Evolutionary conservation across 345 rosid genomes (phyloP).

Genomic region (Streptanthus diversifolius): DNA sequence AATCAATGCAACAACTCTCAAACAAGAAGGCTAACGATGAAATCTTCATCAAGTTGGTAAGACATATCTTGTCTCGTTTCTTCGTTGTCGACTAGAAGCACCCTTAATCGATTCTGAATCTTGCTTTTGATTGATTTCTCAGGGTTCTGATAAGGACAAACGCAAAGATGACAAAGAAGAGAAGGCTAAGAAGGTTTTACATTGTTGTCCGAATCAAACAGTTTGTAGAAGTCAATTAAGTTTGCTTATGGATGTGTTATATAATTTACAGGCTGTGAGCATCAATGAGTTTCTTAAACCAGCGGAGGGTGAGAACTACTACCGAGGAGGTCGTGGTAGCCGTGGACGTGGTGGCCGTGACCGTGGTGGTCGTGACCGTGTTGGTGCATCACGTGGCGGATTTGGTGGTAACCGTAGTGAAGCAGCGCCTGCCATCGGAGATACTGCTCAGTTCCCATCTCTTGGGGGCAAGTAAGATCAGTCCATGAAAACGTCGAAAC

Average conservation of each 20-base stretch:
- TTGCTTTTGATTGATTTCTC: conserved; percentile 4
- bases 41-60: conserved; percentile 85
- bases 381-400: conserved; percentile 66
- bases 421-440: conserved; percentile 70
- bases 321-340: conserved; percentile 52
- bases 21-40: conserved; percentile 80
- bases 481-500: neutral
- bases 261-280: conserved; percentile 59
- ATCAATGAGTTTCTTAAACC: conserved; percentile 97
- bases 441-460: conserved; percentile 84
- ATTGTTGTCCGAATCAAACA: neutral
- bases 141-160: conserved; percentile 98
- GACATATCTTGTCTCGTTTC: neutral
- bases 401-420: conserved; percentile 38
- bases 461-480: conserved; percentile 76
- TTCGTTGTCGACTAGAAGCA: neutral
- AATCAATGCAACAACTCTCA: conserved; percentile 82
- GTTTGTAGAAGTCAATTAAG: neutral
- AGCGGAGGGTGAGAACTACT: conserved; percentile 70
- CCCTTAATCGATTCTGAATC: neutral
- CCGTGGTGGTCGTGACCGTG: conserved; percentile 66
- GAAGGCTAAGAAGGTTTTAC: conserved; percentile 70
- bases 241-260: neutral
- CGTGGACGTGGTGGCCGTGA: conserved; percentile 64
- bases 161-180: conserved; percentile 95